Base-by-base conservation (phyloP, 202 grass and related monocot genomes). In the Brachypodium distachyon region DNA sequence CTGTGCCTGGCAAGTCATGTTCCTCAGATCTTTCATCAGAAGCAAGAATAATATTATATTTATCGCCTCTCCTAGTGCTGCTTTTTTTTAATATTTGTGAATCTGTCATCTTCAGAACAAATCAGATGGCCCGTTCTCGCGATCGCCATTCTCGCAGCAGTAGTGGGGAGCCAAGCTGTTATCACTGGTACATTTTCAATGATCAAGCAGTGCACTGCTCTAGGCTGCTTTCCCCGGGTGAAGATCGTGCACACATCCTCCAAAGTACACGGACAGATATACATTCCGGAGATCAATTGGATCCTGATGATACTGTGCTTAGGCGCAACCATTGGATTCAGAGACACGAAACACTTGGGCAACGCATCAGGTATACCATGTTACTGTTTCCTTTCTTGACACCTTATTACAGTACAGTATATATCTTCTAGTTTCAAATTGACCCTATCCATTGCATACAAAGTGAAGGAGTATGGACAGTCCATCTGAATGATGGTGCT, bases 281-380 rank as follows among this genome's bases (percentile, higher is more conserved):
- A 99, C 68, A 99, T 95, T 31, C 96, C 96, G 0, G 96, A 99
- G 83, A 99, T 99, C 74, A 99, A 99, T 51, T 99, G 96, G 96
- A 95, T 82, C 55, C 59, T 99, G 68, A 95, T 99, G 91, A 68
- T 95, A 77, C 67, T 99, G 34, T 99, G 96, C 53, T 83, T 95
- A 44, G 96, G 89, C 28, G 85, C 93, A 34, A 99, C 96, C n/a
- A 85, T 99, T 28, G 96, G 96, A 26, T 99, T 99, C 85, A 90
- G 96, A 73, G 92, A 95, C 74, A 99, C 96, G 9, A 99, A 99
- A 52, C 81, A 68, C 55, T 32, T 99, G 85, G 96, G 96, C 3
- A 99, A 99, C 78, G 96, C 96, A 51, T 92, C 96, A 85, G 96
- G 96, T 99, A 82, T 54, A 61, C 7, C 47, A 67, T 71, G 7